Percentiles rank a stretch among this genome's conserved stretches.
Conservation (phyloP, 129 eudicot species). For the Ambrosia trifida region DNA sequence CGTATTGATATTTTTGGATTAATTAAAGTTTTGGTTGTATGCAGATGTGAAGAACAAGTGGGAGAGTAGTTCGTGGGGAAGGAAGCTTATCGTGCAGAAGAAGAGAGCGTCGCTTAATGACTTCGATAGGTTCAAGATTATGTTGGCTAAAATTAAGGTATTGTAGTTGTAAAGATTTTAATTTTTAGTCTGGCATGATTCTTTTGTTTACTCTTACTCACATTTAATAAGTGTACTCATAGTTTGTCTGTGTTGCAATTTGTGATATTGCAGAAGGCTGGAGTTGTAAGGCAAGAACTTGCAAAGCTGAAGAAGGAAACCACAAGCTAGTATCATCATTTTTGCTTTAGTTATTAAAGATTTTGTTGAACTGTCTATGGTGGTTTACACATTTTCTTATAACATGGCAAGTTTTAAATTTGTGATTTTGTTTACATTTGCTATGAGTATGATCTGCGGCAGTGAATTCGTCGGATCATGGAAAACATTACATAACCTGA, state of each 20-base stretch:
- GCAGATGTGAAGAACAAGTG: constrained; percentile 63
- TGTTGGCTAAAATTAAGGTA: constrained; percentile 66
- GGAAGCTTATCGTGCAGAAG: constrained; percentile 63
- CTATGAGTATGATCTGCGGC: background rate
- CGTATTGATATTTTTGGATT: background rate
- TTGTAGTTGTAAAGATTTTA: background rate
- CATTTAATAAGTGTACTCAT: background rate
- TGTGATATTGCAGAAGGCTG: constrained; percentile 49
- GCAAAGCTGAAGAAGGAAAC: constrained; percentile 52
- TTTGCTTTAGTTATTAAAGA: background rate
- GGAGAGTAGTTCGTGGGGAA: constrained; percentile 65
- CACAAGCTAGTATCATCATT: constrained; percentile 26
- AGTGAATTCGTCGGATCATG: too few species aligned
- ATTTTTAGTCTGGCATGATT: background rate
- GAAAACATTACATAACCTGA: too few species aligned
- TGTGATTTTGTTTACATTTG: background rate
- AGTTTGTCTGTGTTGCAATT: background rate
- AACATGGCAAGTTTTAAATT: constrained; percentile 11
- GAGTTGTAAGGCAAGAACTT: constrained; percentile 55
- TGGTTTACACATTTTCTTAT: constrained; percentile 24
- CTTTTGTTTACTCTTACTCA: background rate
- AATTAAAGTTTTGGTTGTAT: background rate
- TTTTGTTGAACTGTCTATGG: constrained; percentile 17
- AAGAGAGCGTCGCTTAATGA: constrained; percentile 41
- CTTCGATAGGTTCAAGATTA: constrained; percentile 47